phyloP scores from a whole-genome alignment of 2,329 filamentous ascomycete species.

The Pseudogymnoascus sp. region DNA sequence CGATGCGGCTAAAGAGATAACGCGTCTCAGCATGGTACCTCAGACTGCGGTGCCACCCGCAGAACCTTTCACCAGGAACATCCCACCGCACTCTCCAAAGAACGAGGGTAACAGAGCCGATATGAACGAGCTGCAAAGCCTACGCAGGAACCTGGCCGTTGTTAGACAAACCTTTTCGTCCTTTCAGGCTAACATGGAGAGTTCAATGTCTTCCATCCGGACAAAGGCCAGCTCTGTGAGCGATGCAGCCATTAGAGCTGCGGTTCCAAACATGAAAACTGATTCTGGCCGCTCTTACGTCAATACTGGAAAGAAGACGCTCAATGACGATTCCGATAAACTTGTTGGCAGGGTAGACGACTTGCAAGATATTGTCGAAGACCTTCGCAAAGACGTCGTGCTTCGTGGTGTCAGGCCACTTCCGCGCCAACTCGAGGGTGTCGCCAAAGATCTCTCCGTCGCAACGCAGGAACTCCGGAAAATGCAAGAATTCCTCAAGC shows the following conservation, averaged over 20 bases:
- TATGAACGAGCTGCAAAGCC: constrained; percentile 66
- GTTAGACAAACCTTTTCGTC: constrained; percentile 87
- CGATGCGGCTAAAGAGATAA: constrained; percentile 81
- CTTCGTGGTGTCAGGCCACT: constrained; percentile 83
- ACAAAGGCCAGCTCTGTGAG: constrained; percentile 78
- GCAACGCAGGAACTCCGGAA: constrained; percentile 83
- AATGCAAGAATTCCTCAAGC: constrained; percentile 84
- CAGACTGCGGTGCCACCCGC: not conserved
- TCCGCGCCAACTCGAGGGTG: constrained; percentile 79
- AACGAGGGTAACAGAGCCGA: constrained; percentile 43
- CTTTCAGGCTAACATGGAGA: constrained; percentile 80
- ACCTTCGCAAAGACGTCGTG: constrained; percentile 95
- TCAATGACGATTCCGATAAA: constrained; percentile 80
- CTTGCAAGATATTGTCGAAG: constrained; percentile 93
- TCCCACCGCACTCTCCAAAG: constrained; percentile 16
- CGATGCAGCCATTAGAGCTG: constrained; percentile 59
- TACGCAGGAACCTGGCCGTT: constrained; percentile 83
- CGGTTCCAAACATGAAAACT: constrained; percentile 62
- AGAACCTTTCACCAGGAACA: not conserved
- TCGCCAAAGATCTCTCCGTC: constrained; percentile 77
- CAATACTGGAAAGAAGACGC: constrained; percentile 73
- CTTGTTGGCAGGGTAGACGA: constrained; percentile 91
- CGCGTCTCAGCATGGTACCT: constrained; percentile 33
- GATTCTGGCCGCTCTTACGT: constrained; percentile 82
- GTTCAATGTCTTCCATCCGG: constrained; percentile 77